Conservation (phyloP, 176 grass and related monocot genomes). For the Aechmea fasciata region DNA sequence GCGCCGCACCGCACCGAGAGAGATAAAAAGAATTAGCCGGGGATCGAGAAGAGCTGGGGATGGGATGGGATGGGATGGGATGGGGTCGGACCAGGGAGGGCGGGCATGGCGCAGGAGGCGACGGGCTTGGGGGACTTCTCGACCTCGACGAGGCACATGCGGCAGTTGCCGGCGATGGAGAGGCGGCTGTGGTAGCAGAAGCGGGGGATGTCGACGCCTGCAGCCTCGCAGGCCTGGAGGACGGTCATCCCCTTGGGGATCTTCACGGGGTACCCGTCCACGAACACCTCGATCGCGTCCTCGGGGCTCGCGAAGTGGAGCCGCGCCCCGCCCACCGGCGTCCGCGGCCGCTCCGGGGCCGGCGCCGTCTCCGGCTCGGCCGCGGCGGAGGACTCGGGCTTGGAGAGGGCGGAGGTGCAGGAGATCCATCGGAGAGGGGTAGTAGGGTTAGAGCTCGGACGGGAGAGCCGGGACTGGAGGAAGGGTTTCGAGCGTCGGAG, state of each 20-base stretch:
- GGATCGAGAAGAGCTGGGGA: background rate
- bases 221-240: constrained; percentile 95
- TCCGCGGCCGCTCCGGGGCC: constrained; percentile 21
- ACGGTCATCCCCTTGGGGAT: constrained; percentile 96
- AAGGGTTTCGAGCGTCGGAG: constrained; percentile 50
- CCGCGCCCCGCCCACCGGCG: constrained; percentile 62
- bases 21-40: constrained; percentile 3
- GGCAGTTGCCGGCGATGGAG: constrained; percentile 88
- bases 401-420: constrained; percentile 34
- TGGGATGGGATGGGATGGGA: background rate
- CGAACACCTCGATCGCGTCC: constrained; percentile 90
- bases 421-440: constrained; percentile 68
- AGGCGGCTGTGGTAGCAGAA: constrained; percentile 97
- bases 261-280: constrained; percentile 81
- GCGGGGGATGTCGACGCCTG: constrained; percentile 85
- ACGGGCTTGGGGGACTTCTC: constrained; percentile 99
- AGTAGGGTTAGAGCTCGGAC: constrained; percentile 13
- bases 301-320: constrained; percentile 62
- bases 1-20: background rate
- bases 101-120: constrained; percentile 96
- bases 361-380: constrained; percentile 33
- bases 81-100: constrained; percentile 51
- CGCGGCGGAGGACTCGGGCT: constrained; percentile 48
- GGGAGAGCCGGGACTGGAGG: constrained; percentile 16
- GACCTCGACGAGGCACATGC: constrained; percentile 99